Evolutionary conservation across 495 filamentous ascomycete genomes (phyloP).

Genomic region (Annulohypoxylon moriforme): DNA sequence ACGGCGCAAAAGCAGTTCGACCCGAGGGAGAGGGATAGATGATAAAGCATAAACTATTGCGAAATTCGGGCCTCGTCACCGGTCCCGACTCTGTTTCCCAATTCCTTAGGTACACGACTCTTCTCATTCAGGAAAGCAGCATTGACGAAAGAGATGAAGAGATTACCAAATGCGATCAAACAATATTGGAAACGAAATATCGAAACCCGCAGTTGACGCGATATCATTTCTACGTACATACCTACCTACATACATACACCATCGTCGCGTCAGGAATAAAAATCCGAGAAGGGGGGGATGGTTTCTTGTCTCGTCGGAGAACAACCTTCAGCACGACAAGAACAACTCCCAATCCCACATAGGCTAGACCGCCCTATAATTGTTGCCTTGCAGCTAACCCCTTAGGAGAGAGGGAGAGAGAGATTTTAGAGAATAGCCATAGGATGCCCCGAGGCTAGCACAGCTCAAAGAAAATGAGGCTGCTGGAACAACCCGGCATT

Average conservation of each 20-base stretch:
- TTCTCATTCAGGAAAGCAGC: slow-evolving; percentile 28
- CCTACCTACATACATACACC: neutral
- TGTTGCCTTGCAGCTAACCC: slow-evolving; percentile 31
- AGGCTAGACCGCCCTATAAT: slow-evolving; percentile 15
- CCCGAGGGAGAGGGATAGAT: slow-evolving; percentile 9
- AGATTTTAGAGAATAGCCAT: slow-evolving; percentile 24
- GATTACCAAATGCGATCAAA: slow-evolving; percentile 22
- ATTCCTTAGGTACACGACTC: too few species aligned
- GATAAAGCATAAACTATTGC: slow-evolving; percentile 28
- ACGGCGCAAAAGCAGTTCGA: slow-evolving; percentile 22
- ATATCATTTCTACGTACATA: slow-evolving; percentile 14
- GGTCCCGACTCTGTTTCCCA: slow-evolving; percentile 7
- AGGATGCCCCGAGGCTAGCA: slow-evolving; percentile 39
- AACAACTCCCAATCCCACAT: neutral
- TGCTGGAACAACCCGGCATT: slow-evolving; percentile 38
- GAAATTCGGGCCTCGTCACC: slow-evolving; percentile 23
- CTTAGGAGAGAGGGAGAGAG: neutral
- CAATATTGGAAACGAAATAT: slow-evolving; percentile 17
- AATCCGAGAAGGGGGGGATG: too few species aligned
- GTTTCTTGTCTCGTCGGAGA: slow-evolving; percentile 31
- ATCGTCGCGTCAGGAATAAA: neutral
- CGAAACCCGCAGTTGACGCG: slow-evolving; percentile 25
- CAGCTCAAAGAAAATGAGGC: slow-evolving; percentile 43
- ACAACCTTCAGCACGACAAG: slow-evolving; percentile 1
- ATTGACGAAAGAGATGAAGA: slow-evolving; percentile 12